Conservation (phyloP, 2,329 filamentous ascomycete genomes). For the Fusarium palustre region DNA sequence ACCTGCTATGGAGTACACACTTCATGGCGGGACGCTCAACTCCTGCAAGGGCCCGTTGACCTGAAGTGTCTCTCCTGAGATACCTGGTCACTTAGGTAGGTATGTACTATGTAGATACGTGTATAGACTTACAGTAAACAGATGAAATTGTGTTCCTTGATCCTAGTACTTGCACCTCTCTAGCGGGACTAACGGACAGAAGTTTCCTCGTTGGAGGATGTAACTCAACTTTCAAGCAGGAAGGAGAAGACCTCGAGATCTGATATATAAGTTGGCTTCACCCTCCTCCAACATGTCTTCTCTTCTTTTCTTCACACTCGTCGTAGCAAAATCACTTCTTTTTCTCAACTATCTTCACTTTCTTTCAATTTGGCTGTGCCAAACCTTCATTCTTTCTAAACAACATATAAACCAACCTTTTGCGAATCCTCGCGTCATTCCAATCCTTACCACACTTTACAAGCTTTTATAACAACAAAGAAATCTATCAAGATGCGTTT, state of each 20-base stretch:
- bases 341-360: conserved; percentile 41
- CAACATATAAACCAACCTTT: conserved; percentile 25
- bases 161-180: conserved; percentile 6
- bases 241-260: neutral
- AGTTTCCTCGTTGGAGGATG: conserved; percentile 4
- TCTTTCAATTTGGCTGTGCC: conserved; percentile 49
- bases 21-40: conserved; percentile 17
- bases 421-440: conserved; percentile 38
- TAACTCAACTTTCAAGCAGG: neutral
- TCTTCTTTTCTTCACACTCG: conserved; percentile 38
- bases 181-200: conserved; percentile 10
- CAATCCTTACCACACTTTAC: conserved; percentile 37
- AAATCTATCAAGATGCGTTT: conserved; percentile 52
- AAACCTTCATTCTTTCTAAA: conserved; percentile 46
- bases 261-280: conserved; percentile 42
- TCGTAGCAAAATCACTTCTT: conserved; percentile 42
- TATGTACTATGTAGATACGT: neutral
- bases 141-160: conserved; percentile 3
- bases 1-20: conserved; percentile 24
- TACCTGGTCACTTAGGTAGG: neutral
- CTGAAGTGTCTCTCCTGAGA: conserved; percentile 6
- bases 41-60: conserved; percentile 11
- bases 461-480: neutral
- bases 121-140: neutral
- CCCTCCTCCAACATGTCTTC: conserved; percentile 4